phyloP scores from a whole-genome alignment of 1,284 basidiomycete species.

The Ustilago vetiveriae region DNA sequence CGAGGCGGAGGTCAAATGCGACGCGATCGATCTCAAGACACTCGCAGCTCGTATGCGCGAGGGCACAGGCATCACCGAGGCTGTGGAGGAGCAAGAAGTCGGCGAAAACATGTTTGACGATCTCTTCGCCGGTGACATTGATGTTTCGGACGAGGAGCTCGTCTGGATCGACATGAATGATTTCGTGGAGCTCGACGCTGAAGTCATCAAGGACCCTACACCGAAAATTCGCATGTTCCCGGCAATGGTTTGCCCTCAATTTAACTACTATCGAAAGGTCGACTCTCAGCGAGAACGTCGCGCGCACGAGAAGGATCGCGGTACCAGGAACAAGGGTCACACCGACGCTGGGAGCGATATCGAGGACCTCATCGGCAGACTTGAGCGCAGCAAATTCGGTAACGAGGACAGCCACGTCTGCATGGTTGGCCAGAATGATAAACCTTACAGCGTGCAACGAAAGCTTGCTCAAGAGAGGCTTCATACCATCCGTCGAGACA shows the following conservation, averaged over 20 bases:
- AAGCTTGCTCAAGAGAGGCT: conserved; percentile 74
- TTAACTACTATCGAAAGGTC: conserved; percentile 75
- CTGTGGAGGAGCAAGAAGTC: conserved; percentile 59
- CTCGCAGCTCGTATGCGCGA: conserved; percentile 77
- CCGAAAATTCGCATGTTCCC: conserved; percentile 76
- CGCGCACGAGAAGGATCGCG: conserved; percentile 59
- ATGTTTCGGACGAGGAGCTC: conserved; percentile 45
- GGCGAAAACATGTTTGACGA: conserved; percentile 54
- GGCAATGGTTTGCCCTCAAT: conserved; percentile 79
- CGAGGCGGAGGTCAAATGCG: conserved; percentile 85
- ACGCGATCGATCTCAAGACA: conserved; percentile 80
- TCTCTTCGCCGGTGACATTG: conserved; percentile 37
- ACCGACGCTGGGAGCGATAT: conserved; percentile 6
- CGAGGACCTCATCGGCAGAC: conserved; percentile 31
- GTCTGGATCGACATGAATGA: conserved; percentile 84
- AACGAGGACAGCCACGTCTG: conserved; percentile 86
- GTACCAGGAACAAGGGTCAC: background rate
- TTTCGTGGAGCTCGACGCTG: conserved; percentile 79
- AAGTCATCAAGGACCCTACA: conserved; percentile 68
- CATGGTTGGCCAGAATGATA: conserved; percentile 68
- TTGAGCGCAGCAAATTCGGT: conserved; percentile 78
- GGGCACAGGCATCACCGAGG: conserved; percentile 20
- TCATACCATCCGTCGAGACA: conserved; percentile 37
- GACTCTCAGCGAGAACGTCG: conserved; percentile 70
- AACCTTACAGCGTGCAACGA: conserved; percentile 79